Evolutionary conservation across 2,329 filamentous ascomycete species (phyloP), one percentile per base, ranked within the genome.

Genomic region (Ceratocystiopsis minuta): DNA sequence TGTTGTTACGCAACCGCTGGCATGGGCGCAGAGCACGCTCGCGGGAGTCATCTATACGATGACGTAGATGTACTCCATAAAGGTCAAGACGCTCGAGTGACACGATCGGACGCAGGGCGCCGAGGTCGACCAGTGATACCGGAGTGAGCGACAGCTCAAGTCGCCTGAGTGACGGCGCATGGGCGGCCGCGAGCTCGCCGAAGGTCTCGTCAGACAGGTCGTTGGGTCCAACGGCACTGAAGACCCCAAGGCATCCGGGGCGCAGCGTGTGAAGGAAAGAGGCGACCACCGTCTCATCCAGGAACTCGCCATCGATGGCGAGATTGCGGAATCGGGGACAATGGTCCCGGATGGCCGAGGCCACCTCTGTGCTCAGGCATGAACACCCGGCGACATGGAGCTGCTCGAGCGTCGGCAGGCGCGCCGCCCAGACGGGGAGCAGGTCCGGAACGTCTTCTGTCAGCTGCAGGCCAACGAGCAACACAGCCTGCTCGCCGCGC

Each of bases 321-420:
- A 85, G 56, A 34, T 70, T 66, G 36, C 65, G 64, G 49, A 85
- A 78, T 10, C 67, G 59, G 2, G 72, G 72, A 49, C 78, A 84
- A 49, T 69, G 61, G 18, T 65, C 54, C 18, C 65, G 61, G 38
- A 84, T 68, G 3, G 70, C 64, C 13, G 60, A 57, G 31, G 69
- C 67, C 2, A 67, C 63, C 43, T 70, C 64, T 40, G 69, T 60
- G 35, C 65, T 67, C 1, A 85, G 62, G 11, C 70, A 65, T 34
- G 65, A 66, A 3, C 76, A 78, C 47, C 78, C 70, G 54, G 66
- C 74, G 2, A 83, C 58, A 15, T 71, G 67, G 32, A 84, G 60
- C 1, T 64, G 66, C 42, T 64, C 68, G 10, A 86, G 58, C 20
- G 69, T 65, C 1, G 70, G 63, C 20, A 82, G 57, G 31, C 67